phyloP scores from a whole-genome alignment of 257 asterid genomes.

The Petrea volubilis region DNA sequence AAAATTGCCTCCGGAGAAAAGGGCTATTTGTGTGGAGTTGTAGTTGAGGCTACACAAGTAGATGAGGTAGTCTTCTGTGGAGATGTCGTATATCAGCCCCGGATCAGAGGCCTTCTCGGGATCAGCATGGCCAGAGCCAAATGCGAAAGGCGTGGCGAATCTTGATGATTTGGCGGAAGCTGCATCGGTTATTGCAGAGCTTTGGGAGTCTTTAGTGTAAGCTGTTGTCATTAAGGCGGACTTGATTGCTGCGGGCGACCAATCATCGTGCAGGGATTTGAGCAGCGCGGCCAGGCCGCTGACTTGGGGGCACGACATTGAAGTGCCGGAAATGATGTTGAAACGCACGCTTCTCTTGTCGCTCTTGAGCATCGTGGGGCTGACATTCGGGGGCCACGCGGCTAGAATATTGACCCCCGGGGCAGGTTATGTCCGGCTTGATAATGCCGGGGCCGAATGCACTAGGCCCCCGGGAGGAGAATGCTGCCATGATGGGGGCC shows the following conservation, averaged over 20 bases:
- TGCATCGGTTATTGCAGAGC: slow-evolving; percentile 48
- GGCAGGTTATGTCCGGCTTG: slow-evolving; percentile 77
- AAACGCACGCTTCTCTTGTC: slow-evolving; percentile 55
- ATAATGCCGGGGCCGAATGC: slow-evolving; percentile 43
- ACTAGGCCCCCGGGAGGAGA: slow-evolving; percentile 84
- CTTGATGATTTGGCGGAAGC: slow-evolving; percentile 35
- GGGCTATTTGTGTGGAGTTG: slow-evolving; percentile 52
- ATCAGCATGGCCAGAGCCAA: slow-evolving; percentile 72
- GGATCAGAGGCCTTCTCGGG: slow-evolving; percentile 70
- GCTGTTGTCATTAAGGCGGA: slow-evolving; percentile 83
- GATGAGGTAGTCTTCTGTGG: slow-evolving; percentile 49
- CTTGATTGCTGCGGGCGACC: slow-evolving; percentile 81
- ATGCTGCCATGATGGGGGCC: slow-evolving; percentile 74
- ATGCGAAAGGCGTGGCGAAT: slow-evolving; percentile 53
- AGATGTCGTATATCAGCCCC: slow-evolving; percentile 62
- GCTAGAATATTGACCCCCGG: slow-evolving; percentile 84
- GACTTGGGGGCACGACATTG: slow-evolving; percentile 86
- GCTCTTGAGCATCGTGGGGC: slow-evolving; percentile 51
- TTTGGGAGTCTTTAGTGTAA: slow-evolving; percentile 32
- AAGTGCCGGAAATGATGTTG: slow-evolving; percentile 75
- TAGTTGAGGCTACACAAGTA: slow-evolving; percentile 62
- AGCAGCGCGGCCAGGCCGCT: slow-evolving; percentile 68
- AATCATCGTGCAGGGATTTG: slow-evolving; percentile 51
- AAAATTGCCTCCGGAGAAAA: slow-evolving; percentile 36
- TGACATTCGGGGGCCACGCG: slow-evolving; percentile 69